A percentile compares a stretch with the other conserved stretches of the same genome.
These are phyloP conservation scores for Drosera spatulata DNA, from an alignment of 179 eudicot genomes.

Conservation along the genomic window DNA sequence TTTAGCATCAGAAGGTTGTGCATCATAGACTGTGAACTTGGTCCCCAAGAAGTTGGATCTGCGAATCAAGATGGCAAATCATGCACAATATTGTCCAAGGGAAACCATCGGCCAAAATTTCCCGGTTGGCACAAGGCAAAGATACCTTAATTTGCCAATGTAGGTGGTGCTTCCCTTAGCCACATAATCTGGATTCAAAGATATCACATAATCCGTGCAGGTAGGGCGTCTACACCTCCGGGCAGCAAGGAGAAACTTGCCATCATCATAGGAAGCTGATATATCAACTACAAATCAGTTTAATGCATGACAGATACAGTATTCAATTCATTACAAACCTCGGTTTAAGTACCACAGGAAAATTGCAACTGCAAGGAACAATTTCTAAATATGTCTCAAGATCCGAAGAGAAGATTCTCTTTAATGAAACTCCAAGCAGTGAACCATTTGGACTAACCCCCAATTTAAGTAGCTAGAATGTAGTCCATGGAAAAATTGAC, in stretches of 20 bases:
- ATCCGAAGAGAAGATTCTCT: too few relatives aligned
- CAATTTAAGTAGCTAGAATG: too few relatives aligned
- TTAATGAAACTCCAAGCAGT: too few relatives aligned
- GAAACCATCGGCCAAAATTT: neutral
- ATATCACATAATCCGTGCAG: constrained; percentile 64
- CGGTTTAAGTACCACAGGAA: too few relatives aligned
- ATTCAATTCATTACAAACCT: too few relatives aligned
- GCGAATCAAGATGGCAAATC: constrained; percentile 4
- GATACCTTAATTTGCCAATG: constrained; percentile 70
- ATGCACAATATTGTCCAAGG: too few relatives aligned
- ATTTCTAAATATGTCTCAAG: too few relatives aligned
- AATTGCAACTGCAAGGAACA: too few relatives aligned
- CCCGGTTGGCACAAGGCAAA: constrained; percentile 5
- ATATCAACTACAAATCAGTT: too few relatives aligned
- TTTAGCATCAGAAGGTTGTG: constrained; percentile 51
- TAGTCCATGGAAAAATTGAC: too few relatives aligned
- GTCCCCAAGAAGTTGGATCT: constrained; percentile 92
- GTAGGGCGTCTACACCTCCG: constrained; percentile 66
- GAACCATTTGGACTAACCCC: too few relatives aligned
- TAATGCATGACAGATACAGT: too few relatives aligned
- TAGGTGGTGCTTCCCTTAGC: constrained; percentile 81
- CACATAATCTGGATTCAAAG: constrained; percentile 72
- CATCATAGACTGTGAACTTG: constrained; percentile 73
- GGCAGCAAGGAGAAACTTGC: constrained; percentile 70
- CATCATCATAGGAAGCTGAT: constrained; percentile 22